Percentiles rank a stretch among this genome's conserved stretches.
phyloP scores from a whole-genome alignment of 768 basidiomycete genomes.

The Suillus tomentosus region DNA sequence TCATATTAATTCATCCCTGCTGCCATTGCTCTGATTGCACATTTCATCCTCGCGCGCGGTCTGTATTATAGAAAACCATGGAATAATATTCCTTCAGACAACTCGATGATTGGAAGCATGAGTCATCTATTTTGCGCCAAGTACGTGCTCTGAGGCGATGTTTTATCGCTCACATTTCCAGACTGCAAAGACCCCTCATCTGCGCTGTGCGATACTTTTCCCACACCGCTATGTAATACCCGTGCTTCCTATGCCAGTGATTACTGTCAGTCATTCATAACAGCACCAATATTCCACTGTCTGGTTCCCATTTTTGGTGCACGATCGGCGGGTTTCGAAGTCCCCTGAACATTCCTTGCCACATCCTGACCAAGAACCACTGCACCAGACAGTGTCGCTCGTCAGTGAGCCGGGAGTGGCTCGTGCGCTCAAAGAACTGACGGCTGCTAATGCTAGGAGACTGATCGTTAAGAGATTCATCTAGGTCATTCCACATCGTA shows the following conservation, averaged over 20 bases:
- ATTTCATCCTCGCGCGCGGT: constrained; percentile 31
- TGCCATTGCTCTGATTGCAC: constrained; percentile 27
- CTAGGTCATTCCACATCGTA: neutral
- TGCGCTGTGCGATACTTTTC: neutral
- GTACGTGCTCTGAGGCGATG: neutral
- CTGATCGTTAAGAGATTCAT: neutral
- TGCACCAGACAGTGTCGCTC: constrained; percentile 11
- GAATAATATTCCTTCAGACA: constrained; percentile 15
- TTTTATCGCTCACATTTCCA: neutral
- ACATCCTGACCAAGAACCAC: constrained; percentile 16
- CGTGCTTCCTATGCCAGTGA: neutral
- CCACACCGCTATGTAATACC: neutral
- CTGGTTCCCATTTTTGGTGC: constrained; percentile 8
- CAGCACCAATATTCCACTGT: constrained; percentile 19
- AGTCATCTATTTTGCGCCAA: neutral
- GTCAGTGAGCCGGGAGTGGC: neutral
- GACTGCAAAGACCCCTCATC: neutral
- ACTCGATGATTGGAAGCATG: too few relatives aligned
- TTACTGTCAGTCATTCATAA: constrained; percentile 8
- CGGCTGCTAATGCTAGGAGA: neutral
- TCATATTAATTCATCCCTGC: constrained; percentile 31
- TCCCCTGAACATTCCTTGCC: constrained; percentile 12
- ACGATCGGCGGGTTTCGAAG: constrained; percentile 15
- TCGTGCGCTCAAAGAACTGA: neutral
- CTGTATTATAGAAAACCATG: constrained; percentile 32